Evolutionary conservation across 1,139 yeast species (phyloP).

Genomic region (Suhomyces wounanorum): DNA sequence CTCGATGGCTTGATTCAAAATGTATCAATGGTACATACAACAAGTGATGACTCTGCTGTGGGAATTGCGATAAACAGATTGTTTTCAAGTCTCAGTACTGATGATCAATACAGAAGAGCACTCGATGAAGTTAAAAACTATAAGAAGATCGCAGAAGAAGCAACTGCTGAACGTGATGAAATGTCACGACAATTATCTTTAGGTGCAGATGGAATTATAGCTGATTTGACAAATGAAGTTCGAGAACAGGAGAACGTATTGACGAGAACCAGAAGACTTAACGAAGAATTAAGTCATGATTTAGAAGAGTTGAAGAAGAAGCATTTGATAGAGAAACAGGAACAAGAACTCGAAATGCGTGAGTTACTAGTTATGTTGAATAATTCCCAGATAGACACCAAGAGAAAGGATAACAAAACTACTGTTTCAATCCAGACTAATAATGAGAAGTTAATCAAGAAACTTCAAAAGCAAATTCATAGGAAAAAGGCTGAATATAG

Average conservation of each 20-base stretch:
- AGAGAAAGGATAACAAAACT: slow-evolving; percentile 40
- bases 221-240: slow-evolving; percentile 67
- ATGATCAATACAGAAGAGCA: slow-evolving; percentile 85
- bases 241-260: slow-evolving; percentile 73
- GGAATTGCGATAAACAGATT: slow-evolving; percentile 83
- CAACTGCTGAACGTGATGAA: slow-evolving; percentile 82
- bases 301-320: slow-evolving; percentile 70
- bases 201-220: slow-evolving; percentile 84
- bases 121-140: slow-evolving; percentile 69
- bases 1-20: slow-evolving; percentile 84
- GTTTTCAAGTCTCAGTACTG: slow-evolving; percentile 79
- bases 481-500: slow-evolving; percentile 64
- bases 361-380: slow-evolving; percentile 75
- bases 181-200: slow-evolving; percentile 70
- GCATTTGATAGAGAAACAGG: slow-evolving; percentile 76
- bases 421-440: slow-evolving; percentile 40
- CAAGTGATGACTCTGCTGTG: slow-evolving; percentile 73
- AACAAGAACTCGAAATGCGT: slow-evolving; percentile 85
- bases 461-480: slow-evolving; percentile 60
- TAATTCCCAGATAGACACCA: slow-evolving; percentile 33
- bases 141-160: slow-evolving; percentile 71
- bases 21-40: slow-evolving; percentile 63
- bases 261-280: slow-evolving; percentile 64
- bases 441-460: slow-evolving; percentile 48
- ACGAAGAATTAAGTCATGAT: slow-evolving; percentile 64